Conservation (phyloP, 768 basidiomycete species). For the Ramaria sp. region DNA sequence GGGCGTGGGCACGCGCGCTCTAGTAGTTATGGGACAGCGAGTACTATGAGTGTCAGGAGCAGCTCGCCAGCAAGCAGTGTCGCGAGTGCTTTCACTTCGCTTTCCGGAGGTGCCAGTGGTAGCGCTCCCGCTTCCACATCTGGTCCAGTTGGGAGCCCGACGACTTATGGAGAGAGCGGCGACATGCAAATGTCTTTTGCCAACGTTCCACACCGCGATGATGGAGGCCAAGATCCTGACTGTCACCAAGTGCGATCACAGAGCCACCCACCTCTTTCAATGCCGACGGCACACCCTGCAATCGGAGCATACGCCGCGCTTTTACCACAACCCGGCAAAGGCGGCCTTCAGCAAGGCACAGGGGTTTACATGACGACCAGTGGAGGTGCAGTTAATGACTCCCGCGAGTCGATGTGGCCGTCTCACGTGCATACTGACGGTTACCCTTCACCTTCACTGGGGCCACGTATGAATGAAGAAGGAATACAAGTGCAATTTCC, state of each 20-base stretch:
- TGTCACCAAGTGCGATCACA: neutral
- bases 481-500: slow-evolving; percentile 5
- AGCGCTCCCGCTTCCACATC: slow-evolving; percentile 3
- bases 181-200: slow-evolving; percentile 3
- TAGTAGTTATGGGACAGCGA: slow-evolving; percentile 4
- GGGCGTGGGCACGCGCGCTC: slow-evolving; percentile 4
- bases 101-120: slow-evolving; percentile 5
- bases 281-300: slow-evolving; percentile 2
- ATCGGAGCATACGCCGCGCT: neutral
- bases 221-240: neutral
- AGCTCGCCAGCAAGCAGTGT: slow-evolving; percentile 6
- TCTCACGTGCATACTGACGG: neutral
- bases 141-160: slow-evolving; percentile 1
- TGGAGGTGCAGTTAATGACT: neutral
- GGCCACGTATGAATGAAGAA: neutral
- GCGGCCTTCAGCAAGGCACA: neutral
- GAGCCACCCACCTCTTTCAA: slow-evolving; percentile 4
- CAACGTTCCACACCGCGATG: neutral
- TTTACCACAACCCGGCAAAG: neutral
- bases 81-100: slow-evolving; percentile 7
- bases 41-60: slow-evolving; percentile 8
- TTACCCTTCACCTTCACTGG: neutral
- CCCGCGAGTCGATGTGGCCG: neutral
- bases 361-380: neutral
- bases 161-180: neutral